phyloP scores from a whole-genome alignment of 257 asterid species.

The Jaltomata sinuosa region DNA sequence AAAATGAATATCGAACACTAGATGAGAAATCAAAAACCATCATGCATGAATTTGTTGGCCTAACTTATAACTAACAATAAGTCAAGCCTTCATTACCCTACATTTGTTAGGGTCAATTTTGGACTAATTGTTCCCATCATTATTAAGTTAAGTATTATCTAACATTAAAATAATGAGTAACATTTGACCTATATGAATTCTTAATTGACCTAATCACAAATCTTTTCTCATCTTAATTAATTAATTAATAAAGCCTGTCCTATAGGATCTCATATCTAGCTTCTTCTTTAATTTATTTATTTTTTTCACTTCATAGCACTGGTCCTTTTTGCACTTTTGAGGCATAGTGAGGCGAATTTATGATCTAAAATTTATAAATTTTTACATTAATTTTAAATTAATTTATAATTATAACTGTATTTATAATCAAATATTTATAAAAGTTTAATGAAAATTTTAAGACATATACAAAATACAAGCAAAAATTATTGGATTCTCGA shows the following conservation, averaged over 20 bases:
- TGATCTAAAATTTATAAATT: too few species aligned
- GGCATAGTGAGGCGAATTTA: too few species aligned
- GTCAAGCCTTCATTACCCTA: neutral
- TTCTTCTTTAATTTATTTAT: too few species aligned
- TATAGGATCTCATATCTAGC: neutral
- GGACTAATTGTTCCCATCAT: neutral
- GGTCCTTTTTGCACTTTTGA: too few species aligned
- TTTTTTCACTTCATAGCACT: too few species aligned
- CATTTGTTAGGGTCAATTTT: neutral
- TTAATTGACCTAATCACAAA: neutral
- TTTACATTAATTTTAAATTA: too few species aligned
- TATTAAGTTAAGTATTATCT: neutral
- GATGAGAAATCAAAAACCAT: neutral
- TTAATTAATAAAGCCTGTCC: neutral
- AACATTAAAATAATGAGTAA: neutral
- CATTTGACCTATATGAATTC: neutral
- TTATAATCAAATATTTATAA: too few species aligned
- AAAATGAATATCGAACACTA: neutral
- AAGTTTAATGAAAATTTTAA: too few species aligned
- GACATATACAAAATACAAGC: too few species aligned
- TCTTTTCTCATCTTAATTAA: neutral
- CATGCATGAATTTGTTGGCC: neutral
- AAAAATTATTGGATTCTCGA: too few species aligned
- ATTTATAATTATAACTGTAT: too few species aligned
- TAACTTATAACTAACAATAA: neutral